phyloP scores from a whole-genome alignment of 768 basidiomycete genomes.

The Hygrocybe punicea region DNA sequence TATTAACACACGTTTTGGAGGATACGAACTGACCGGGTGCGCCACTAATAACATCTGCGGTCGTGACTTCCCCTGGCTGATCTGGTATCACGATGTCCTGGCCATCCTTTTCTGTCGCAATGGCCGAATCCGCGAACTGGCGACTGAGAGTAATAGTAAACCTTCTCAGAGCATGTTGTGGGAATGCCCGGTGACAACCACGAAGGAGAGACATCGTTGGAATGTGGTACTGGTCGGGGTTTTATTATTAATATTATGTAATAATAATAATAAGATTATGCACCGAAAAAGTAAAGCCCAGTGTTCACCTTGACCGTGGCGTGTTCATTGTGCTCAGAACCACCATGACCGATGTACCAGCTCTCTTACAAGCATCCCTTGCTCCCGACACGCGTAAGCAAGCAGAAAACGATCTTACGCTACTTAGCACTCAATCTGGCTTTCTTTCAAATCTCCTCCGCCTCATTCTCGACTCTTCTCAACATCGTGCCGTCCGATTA shows the following conservation, averaged over 20 bases:
- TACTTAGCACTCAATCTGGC: conserved; percentile 65
- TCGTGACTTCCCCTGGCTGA: conserved; percentile 57
- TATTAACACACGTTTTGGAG: background rate
- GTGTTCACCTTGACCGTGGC: background rate
- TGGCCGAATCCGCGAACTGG: background rate
- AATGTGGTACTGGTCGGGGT: no score
- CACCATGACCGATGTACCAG: conserved; percentile 62
- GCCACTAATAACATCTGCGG: conserved; percentile 81
- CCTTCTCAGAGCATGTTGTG: background rate
- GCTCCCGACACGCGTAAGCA: conserved; percentile 67
- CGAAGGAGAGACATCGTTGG: background rate
- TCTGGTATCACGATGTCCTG: background rate
- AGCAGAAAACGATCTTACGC: conserved; percentile 73
- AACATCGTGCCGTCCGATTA: conserved; percentile 70
- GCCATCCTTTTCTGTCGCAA: background rate
- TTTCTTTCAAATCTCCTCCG: conserved; percentile 78
- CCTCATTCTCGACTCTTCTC: conserved; percentile 67
- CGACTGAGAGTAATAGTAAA: background rate
- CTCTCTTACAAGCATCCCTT: conserved; percentile 69
- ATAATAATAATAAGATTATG: no score
- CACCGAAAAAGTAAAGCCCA: no score
- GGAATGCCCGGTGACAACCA: background rate
- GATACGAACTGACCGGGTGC: conserved; percentile 64
- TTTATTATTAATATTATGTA: no score
- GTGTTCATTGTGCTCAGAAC: no score